A percentile compares a stretch with the other conserved stretches of the same genome.
phyloP scores from a whole-genome alignment of 1,139 yeast species.

The Geotrichum carabidarum region DNA sequence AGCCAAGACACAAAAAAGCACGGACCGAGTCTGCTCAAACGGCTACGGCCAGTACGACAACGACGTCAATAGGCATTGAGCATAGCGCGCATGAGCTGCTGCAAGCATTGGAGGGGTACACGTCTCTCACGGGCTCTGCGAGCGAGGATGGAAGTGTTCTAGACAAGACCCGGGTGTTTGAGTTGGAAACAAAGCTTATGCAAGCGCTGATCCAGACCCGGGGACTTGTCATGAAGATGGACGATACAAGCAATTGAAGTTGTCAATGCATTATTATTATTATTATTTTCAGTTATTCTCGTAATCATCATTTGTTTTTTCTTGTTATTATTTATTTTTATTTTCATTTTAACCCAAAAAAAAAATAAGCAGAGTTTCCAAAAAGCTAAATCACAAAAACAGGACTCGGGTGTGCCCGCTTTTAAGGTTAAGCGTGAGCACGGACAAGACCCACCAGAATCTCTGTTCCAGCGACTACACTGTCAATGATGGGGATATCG shows the following conservation, averaged over 20 bases:
- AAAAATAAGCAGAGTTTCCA: not conserved
- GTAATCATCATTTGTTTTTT: not conserved
- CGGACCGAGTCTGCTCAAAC: too few species aligned
- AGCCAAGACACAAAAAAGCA: too few species aligned
- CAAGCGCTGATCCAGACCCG: conserved; percentile 12
- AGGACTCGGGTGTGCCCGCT: not conserved
- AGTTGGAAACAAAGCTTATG: conserved; percentile 9
- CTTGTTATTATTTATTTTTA: not conserved
- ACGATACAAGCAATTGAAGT: not conserved
- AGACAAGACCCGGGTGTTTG: conserved; percentile 1
- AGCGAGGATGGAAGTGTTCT: not conserved
- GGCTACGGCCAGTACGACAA: too few species aligned
- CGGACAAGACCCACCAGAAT: conserved; percentile 15
- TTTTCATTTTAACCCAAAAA: not conserved
- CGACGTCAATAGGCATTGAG: too few species aligned
- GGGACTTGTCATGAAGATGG: not conserved
- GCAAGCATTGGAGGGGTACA: not conserved
- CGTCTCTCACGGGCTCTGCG: not conserved
- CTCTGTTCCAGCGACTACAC: conserved; percentile 22
- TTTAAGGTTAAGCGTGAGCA: not conserved
- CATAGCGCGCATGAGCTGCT: not conserved
- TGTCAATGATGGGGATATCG: conserved; percentile 19
- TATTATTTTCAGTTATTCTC: not conserved
- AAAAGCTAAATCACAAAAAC: not conserved
- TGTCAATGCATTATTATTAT: not conserved